Conservation (phyloP, 768 basidiomycete genomes). For the Exsudoporus frostii region DNA sequence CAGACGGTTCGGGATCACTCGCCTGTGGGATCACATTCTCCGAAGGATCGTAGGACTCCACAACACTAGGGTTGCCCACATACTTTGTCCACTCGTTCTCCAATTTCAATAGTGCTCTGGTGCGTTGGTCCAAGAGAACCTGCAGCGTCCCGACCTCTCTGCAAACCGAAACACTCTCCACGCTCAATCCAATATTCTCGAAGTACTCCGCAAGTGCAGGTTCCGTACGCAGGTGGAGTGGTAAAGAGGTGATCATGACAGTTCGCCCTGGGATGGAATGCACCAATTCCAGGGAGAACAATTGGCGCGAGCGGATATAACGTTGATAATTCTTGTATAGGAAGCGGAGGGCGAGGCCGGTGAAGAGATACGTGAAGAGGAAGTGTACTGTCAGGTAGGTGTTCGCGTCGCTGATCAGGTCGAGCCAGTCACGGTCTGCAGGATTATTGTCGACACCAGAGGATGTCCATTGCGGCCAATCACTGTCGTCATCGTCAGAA, state of each 20-base stretch:
- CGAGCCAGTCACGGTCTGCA: constrained; percentile 65
- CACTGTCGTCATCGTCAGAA: constrained; percentile 35
- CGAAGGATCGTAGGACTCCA: constrained; percentile 75
- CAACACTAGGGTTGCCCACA: constrained; percentile 89
- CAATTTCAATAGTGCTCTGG: constrained; percentile 71
- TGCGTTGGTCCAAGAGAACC: constrained; percentile 71
- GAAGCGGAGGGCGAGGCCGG: constrained; percentile 78
- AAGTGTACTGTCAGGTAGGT: constrained; percentile 88
- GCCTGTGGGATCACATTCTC: constrained; percentile 49
- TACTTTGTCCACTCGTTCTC: constrained; percentile 88
- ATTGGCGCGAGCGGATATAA: constrained; percentile 86
- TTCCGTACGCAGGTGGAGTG: constrained; percentile 81
- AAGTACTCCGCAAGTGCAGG: constrained; percentile 89
- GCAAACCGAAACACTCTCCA: constrained; percentile 90
- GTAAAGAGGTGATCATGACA: constrained; percentile 82
- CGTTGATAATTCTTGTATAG: constrained; percentile 86
- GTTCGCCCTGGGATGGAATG: constrained; percentile 94
- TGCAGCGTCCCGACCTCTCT: constrained; percentile 77
- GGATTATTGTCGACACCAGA: constrained; percentile 26
- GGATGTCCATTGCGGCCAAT: constrained; percentile 43
- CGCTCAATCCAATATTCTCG: constrained; percentile 79
- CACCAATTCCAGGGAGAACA: constrained; percentile 91
- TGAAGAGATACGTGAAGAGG: constrained; percentile 93
- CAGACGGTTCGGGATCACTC: constrained; percentile 48
- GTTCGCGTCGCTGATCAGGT: constrained; percentile 86